Percentiles rank a stretch among this genome's conserved stretches.
phyloP scores from a whole-genome alignment of 345 rosid genomes.

The Dimocarpus longan region DNA sequence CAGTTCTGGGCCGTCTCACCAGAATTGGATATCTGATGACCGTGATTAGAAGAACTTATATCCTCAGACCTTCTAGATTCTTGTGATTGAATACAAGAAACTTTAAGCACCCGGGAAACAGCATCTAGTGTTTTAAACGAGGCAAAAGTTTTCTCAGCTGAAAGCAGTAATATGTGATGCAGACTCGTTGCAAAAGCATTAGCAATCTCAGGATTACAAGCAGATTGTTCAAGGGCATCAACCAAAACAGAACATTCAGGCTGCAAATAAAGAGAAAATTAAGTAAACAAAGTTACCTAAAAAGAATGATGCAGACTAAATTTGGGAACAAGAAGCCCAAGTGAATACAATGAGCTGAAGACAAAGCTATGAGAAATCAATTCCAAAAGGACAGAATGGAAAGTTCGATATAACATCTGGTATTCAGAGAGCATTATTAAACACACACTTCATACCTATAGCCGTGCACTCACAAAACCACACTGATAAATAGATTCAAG shows the following conservation, averaged over 20 bases:
- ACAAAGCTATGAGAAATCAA: neutral
- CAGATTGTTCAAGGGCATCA: constrained; percentile 89
- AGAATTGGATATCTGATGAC: constrained; percentile 37
- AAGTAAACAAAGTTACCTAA: neutral
- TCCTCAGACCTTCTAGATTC: constrained; percentile 52
- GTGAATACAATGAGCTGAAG: constrained; percentile 5
- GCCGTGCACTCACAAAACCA: neutral
- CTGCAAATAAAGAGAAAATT: constrained; percentile 46
- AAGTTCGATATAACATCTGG: neutral
- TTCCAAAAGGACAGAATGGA: neutral
- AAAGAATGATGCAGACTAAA: neutral
- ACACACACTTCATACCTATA: neutral
- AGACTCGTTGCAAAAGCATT: constrained; percentile 66
- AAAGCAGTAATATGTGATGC: constrained; percentile 63
- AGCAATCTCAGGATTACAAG: constrained; percentile 67
- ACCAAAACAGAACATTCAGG: constrained; percentile 76
- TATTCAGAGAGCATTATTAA: neutral
- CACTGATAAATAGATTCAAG: neutral
- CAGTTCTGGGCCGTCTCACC: constrained; percentile 42
- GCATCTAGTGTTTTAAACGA: constrained; percentile 74
- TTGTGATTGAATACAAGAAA: constrained; percentile 72
- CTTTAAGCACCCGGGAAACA: constrained; percentile 70
- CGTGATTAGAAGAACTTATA: constrained; percentile 28
- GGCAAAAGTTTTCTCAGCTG: constrained; percentile 63
- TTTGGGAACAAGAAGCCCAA: constrained; percentile 1